A percentile compares a stretch with the other conserved stretches of the same genome.
Evolutionary conservation across 1,284 basidiomycete species (phyloP).

Genomic region (Agroathelia rolfsii): DNA sequence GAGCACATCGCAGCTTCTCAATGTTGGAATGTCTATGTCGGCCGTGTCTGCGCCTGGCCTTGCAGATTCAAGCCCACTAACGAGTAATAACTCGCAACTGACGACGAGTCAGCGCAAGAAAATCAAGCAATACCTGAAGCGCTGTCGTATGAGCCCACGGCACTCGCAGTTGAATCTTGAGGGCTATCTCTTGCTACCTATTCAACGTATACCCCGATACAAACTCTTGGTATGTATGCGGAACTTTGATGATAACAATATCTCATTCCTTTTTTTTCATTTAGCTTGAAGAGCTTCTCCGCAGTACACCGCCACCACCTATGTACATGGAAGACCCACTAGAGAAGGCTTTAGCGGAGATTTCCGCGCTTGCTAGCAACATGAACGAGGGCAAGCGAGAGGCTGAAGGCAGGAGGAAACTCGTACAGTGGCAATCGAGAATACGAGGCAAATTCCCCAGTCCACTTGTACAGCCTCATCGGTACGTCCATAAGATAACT

Average conservation of each 20-base stretch:
- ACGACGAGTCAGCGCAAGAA: constrained; percentile 76
- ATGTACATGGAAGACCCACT: constrained; percentile 75
- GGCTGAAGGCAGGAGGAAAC: constrained; percentile 78
- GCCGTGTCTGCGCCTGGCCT: constrained; percentile 38
- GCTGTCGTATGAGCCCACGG: constrained; percentile 73
- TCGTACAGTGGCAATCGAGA: constrained; percentile 87
- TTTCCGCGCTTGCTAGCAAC: constrained; percentile 77
- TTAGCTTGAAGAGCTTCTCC: constrained; percentile 75
- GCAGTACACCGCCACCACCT: constrained; percentile 71
- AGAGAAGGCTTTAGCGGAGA: constrained; percentile 77
- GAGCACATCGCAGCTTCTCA: constrained; percentile 52
- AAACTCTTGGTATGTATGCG: constrained; percentile 77
- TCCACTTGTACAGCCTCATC: constrained; percentile 95
- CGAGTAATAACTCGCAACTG: constrained; percentile 36
- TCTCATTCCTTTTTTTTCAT: constrained; percentile 12
- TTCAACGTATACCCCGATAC: constrained; percentile 95
- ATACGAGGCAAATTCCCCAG: constrained; percentile 90
- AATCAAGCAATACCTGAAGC: constrained; percentile 80
- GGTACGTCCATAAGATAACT: constrained; percentile 33
- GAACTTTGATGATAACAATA: constrained; percentile 5
- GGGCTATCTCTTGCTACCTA: constrained; percentile 87
- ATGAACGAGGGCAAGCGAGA: constrained; percentile 98
- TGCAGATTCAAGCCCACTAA: constrained; percentile 27
- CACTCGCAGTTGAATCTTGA: constrained; percentile 97
- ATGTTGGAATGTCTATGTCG: constrained; percentile 50